Evolutionary conservation across 768 basidiomycete genomes (phyloP), one percentile per base, ranked within the genome.

Genomic region (Coprinellus aureogranulatus): DNA sequence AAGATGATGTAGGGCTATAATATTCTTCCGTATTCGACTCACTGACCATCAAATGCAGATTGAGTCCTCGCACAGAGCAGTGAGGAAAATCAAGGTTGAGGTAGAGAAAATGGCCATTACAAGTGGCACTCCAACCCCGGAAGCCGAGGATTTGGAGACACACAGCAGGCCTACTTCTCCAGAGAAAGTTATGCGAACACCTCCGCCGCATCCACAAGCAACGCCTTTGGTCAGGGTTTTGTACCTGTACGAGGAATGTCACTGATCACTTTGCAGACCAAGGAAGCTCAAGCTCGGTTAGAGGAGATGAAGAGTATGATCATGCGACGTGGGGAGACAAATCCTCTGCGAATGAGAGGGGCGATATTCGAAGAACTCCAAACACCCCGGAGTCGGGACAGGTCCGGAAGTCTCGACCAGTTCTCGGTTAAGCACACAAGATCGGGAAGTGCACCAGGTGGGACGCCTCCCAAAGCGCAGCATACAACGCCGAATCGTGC

Each of bases 291-390:
- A 62, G 86, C 86, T 34, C 84, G 92, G 23, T 79, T 92, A 77
- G 85, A 90, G 63, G 92, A 94, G 68, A 90, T 94, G 90, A 81
- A 86, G 40, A 82, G 82, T 61, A 75, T 91, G 55, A 91, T 94
- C 57, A 72, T 76, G 37, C 81, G 90, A 61, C 77, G 83, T 64
- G 76, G 71, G 18, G 42, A 57, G 5, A 76, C 81, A 9, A 79
- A 82, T 57, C 78, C 79, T 25, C 72, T 70, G 54, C 79, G 82
- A 50, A 72, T 81, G 10, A 75, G 78, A 39, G 80, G 66, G 62
- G 69, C 64, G 40, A 64, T 71, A 14, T 67, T 74, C 46, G 73
- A 75, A 11, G 57, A 70, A 73, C 53, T 69, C 68, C 45, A 60
- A 68, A 37, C 63, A 58, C 59, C 55, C 45, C 47, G 61, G 40